Evolutionary conservation across 768 basidiomycete genomes (phyloP).

Genomic region (Lactarius pseudohatsudake): DNA sequence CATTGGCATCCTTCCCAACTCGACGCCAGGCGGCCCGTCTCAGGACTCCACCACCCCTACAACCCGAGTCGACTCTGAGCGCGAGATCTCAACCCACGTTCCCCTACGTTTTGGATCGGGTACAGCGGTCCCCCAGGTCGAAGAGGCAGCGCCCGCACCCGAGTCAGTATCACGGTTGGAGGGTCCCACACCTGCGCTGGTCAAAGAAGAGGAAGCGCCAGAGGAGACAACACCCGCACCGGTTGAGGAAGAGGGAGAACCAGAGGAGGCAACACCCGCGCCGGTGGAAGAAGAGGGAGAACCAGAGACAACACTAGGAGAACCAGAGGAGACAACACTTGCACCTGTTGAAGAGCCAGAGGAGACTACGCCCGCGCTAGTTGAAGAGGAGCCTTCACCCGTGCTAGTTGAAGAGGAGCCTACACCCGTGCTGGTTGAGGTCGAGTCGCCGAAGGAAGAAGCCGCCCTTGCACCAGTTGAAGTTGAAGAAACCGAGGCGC

Average conservation of each 20-base stretch:
- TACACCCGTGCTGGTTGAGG: not conserved
- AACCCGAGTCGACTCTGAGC: not conserved
- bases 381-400: not conserved
- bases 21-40: not conserved
- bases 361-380: conserved; percentile 3
- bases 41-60: not conserved
- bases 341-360: conserved; percentile 3
- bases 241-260: not conserved
- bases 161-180: conserved; percentile 2
- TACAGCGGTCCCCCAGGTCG: not conserved
- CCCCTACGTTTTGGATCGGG: not conserved
- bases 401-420: not conserved
- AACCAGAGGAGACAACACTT: not conserved
- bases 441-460: conserved; percentile 12
- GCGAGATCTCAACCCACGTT: conserved; percentile 23
- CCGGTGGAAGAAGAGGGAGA: not conserved
- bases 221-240: conserved; percentile 4
- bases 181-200: conserved; percentile 3
- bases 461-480: not conserved
- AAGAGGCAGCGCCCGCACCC: conserved; percentile 5
- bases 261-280: not conserved
- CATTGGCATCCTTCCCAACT: conserved; percentile 1
- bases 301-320: not conserved
- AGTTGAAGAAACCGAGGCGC: not conserved
- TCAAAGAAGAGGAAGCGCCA: conserved; percentile 3